These are phyloP conservation scores for Rugonectria rugulosa DNA, from an alignment of 2,329 filamentous ascomycete species.

Conservation along the genomic window DNA sequence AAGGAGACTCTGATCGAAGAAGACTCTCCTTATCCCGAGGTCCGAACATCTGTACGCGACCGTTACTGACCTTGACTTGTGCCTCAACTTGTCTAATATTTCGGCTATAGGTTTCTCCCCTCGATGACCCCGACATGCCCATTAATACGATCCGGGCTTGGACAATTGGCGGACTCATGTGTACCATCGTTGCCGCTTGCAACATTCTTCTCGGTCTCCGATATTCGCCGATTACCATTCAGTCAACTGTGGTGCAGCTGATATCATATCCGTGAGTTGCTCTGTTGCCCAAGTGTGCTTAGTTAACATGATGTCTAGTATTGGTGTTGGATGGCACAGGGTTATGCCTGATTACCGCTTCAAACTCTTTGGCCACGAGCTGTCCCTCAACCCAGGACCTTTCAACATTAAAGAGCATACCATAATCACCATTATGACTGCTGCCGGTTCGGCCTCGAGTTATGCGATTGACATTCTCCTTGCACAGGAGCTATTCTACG, in stretches of 20 bases:
- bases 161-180: slow-evolving; percentile 66
- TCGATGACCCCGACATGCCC: slow-evolving; percentile 55
- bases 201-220: slow-evolving; percentile 69
- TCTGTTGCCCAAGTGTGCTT: too few species aligned
- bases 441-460: slow-evolving; percentile 63
- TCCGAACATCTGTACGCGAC: slow-evolving; percentile 41
- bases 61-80: background rate
- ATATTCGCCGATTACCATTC: slow-evolving; percentile 65
- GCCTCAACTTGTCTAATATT: background rate
- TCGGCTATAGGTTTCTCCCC: background rate
- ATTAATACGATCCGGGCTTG: slow-evolving; percentile 71
- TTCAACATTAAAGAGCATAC: slow-evolving; percentile 71
- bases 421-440: slow-evolving; percentile 68
- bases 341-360: slow-evolving; percentile 61
- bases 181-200: slow-evolving; percentile 65
- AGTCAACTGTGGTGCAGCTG: slow-evolving; percentile 68
- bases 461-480: slow-evolving; percentile 60
- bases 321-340: slow-evolving; percentile 61
- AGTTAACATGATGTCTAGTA: slow-evolving; percentile 7
- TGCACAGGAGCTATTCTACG: slow-evolving; percentile 63
- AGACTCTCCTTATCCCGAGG: slow-evolving; percentile 72
- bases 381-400: slow-evolving; percentile 64
- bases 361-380: slow-evolving; percentile 59
- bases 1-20: slow-evolving; percentile 67
- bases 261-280: slow-evolving; percentile 59